A percentile compares a stretch with the other conserved stretches of the same genome.
Conservation (phyloP, 352 stramenopile species). For the Salisapilia sapeloensis region DNA sequence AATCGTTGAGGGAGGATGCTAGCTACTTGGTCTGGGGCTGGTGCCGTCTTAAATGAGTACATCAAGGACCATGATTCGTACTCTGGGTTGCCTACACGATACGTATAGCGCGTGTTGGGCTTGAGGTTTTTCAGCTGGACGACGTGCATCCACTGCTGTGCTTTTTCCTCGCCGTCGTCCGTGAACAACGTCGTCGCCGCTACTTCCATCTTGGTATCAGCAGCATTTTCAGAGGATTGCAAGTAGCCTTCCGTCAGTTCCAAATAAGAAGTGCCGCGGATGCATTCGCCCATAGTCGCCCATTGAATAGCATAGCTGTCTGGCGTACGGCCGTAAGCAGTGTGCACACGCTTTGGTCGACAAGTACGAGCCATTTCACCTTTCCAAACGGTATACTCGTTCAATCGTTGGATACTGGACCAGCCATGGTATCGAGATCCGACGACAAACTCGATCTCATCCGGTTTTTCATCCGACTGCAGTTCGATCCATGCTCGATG, state of each 20-base stretch:
- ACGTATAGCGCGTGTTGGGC: conserved; percentile 59
- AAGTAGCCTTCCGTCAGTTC: conserved; percentile 42
- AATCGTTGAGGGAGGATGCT: conserved; percentile 31
- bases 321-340: conserved; percentile 35
- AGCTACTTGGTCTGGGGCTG: conserved; percentile 11
- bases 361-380: conserved; percentile 25
- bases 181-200: conserved; percentile 45
- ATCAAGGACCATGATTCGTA: conserved; percentile 76
- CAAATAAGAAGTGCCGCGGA: conserved; percentile 18
- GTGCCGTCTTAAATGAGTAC: conserved; percentile 58
- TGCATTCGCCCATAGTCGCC: conserved; percentile 49
- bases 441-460: conserved; percentile 49
- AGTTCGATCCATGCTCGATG: conserved; percentile 51
- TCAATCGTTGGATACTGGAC: conserved; percentile 45
- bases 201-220: conserved; percentile 4
- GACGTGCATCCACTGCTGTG: conserved; percentile 50
- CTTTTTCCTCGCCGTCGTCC: conserved; percentile 40
- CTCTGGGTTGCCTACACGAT: conserved; percentile 53
- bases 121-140: conserved; percentile 38
- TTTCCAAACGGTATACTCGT: conserved; percentile 23
- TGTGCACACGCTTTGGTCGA: conserved; percentile 69
- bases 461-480: conserved; percentile 2
- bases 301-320: conserved; percentile 61
- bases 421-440: conserved; percentile 65
- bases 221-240: conserved; percentile 1